Evolutionary conservation across 1,284 basidiomycete genomes (phyloP).

Genomic region (Phlebopus sp.): DNA sequence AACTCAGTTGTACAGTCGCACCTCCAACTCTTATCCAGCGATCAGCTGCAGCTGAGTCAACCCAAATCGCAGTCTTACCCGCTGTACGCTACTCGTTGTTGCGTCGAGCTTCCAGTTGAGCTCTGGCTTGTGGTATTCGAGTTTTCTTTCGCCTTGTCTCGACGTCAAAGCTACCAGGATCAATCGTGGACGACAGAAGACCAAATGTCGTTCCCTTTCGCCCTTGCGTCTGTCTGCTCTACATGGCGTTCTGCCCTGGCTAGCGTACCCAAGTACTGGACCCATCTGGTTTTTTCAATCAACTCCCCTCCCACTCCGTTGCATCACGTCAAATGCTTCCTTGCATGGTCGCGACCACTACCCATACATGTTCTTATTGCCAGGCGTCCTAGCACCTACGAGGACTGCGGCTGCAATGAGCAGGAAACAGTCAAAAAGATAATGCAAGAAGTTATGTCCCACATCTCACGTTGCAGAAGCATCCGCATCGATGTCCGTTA

Average conservation of each 20-base stretch:
- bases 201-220: slow-evolving; percentile 5
- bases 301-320: background rate
- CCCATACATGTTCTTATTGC: slow-evolving; percentile 4
- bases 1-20: too few species aligned
- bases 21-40: too few species aligned
- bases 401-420: background rate
- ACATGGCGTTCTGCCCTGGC: slow-evolving; percentile 4
- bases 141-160: slow-evolving; percentile 1
- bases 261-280: slow-evolving; percentile 9
- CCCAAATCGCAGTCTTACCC: too few species aligned
- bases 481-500: slow-evolving; percentile 2
- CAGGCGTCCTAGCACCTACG: background rate
- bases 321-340: background rate
- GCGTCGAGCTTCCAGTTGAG: slow-evolving; percentile 9
- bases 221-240: slow-evolving; percentile 5
- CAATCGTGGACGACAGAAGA: background rate
- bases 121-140: slow-evolving; percentile 4
- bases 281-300: slow-evolving; percentile 4
- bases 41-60: too few species aligned
- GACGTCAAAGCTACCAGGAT: background rate
- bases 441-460: background rate
- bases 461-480: slow-evolving; percentile 6
- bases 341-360: slow-evolving; percentile 5
- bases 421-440: background rate
- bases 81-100: too few species aligned